Percentiles rank a stretch among this genome's conserved stretches.
phyloP scores from a whole-genome alignment of 1,284 basidiomycete genomes.

The Hypsizygus ulmarius region DNA sequence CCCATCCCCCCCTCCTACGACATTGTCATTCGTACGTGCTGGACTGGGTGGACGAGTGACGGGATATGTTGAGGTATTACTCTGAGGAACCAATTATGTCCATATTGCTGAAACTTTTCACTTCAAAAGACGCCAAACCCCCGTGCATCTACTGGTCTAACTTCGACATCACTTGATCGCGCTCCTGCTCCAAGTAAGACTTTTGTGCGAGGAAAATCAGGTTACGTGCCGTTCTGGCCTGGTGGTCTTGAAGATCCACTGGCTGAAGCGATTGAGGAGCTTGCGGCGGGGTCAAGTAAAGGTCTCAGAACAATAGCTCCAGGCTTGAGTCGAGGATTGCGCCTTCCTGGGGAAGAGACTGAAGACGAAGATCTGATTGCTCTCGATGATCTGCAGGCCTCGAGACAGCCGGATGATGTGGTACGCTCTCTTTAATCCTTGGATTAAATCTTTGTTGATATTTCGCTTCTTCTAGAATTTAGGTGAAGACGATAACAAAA shows the following conservation, averaged over 20 bases:
- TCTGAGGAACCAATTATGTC: background rate
- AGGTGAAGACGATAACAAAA: background rate
- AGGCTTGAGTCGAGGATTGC: constrained; percentile 65
- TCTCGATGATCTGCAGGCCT: constrained; percentile 31
- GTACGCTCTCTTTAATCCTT: constrained; percentile 6
- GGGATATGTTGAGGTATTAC: constrained; percentile 74
- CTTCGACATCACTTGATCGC: constrained; percentile 81
- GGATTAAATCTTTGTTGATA: constrained; percentile 6
- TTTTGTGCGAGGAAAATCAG: constrained; percentile 92
- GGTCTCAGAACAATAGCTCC: constrained; percentile 62
- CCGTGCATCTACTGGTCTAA: constrained; percentile 56
- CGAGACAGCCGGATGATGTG: constrained; percentile 1
- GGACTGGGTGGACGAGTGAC: constrained; percentile 80
- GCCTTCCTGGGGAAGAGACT: constrained; percentile 50
- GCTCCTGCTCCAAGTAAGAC: constrained; percentile 75
- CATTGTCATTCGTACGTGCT: constrained; percentile 70
- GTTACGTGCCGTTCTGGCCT: constrained; percentile 89
- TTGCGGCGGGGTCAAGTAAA: constrained; percentile 33
- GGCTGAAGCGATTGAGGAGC: constrained; percentile 34
- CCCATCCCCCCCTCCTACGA: constrained; percentile 77
- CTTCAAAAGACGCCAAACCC: constrained; percentile 48
- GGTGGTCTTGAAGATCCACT: constrained; percentile 76
- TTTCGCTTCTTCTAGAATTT: constrained; percentile 1
- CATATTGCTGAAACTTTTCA: background rate
- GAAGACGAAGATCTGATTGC: constrained; percentile 47